A percentile compares a stretch with the other conserved stretches of the same genome.
Conservation (phyloP, 192 early-diverging fungal species). For the Dimargaris cristalligena region DNA sequence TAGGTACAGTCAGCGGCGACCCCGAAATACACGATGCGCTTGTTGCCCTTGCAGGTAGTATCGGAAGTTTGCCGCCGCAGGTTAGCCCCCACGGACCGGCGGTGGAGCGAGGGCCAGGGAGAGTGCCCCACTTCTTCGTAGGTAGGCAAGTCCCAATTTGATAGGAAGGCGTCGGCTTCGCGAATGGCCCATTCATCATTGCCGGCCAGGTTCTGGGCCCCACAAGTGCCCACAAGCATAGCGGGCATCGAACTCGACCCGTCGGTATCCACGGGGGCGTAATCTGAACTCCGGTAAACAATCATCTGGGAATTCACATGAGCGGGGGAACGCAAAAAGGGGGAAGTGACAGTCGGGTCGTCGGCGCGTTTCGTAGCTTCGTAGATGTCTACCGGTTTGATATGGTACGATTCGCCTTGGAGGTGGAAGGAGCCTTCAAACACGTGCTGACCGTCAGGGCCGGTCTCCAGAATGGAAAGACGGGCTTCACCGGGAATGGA, state of each 20-base stretch:
- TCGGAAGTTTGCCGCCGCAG: slow-evolving; percentile 13
- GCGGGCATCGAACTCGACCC: background rate
- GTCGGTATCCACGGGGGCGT: slow-evolving; percentile 13
- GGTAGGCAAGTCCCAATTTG: slow-evolving; percentile 7
- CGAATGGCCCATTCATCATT: slow-evolving; percentile 11
- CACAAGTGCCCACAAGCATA: slow-evolving; percentile 15
- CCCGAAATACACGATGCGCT: slow-evolving; percentile 37
- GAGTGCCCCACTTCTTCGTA: slow-evolving; percentile 14
- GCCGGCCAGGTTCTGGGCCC: slow-evolving; percentile 10
- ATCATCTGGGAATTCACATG: slow-evolving; percentile 26
- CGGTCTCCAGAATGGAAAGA: background rate
- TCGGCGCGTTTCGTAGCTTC: slow-evolving; percentile 29
- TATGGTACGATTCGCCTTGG: slow-evolving; percentile 33
- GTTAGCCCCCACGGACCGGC: slow-evolving; percentile 16
- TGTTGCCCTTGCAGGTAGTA: slow-evolving; percentile 18
- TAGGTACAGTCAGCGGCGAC: slow-evolving; percentile 63
- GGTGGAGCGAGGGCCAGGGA: slow-evolving; percentile 16
- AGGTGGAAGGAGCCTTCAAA: slow-evolving; percentile 40
- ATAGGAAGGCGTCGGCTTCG: slow-evolving; percentile 12
- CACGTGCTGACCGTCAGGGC: slow-evolving; percentile 18
- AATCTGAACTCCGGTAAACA: slow-evolving; percentile 46
- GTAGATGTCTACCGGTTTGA: slow-evolving; percentile 37
- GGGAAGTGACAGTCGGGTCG: slow-evolving; percentile 28
- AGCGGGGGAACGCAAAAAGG: slow-evolving; percentile 13
- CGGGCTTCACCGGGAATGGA: slow-evolving; percentile 12